Percentiles rank a stretch among this genome's conserved stretches.
These are phyloP conservation scores for Claviceps maximensis DNA, from an alignment of 2,329 filamentous ascomycete species.

Conservation along the genomic window DNA sequence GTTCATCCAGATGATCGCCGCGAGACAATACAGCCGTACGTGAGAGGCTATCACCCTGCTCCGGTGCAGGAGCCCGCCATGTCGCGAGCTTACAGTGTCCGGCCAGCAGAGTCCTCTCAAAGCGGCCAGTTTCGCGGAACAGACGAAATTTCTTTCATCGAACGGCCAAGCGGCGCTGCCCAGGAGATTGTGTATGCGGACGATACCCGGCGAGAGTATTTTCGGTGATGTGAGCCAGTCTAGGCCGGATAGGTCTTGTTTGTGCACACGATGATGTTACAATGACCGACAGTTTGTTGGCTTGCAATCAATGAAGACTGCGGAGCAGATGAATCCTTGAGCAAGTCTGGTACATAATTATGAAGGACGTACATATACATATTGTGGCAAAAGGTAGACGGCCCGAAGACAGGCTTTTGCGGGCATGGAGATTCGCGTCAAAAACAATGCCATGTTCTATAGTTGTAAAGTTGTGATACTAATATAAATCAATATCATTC, in stretches of 20 bases:
- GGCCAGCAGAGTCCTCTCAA: conserved; percentile 26
- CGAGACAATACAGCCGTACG: conserved; percentile 20
- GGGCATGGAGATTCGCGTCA: no score
- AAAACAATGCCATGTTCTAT: no score
- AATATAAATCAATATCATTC: no score
- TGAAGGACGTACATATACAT: no score
- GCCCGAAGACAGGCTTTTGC: background rate
- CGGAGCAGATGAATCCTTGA: background rate
- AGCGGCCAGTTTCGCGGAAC: conserved; percentile 11
- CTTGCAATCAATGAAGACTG: background rate
- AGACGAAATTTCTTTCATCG: conserved; percentile 31
- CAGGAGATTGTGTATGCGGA: conserved; percentile 35
- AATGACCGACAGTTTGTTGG: background rate
- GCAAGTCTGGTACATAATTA: background rate
- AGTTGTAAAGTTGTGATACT: no score
- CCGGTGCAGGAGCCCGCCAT: conserved; percentile 8
- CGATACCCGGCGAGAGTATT: conserved; percentile 23
- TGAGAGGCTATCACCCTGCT: conserved; percentile 18
- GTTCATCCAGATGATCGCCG: conserved; percentile 16
- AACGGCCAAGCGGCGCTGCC: conserved; percentile 26
- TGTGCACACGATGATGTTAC: background rate
- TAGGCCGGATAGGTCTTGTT: background rate
- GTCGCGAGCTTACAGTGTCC: conserved; percentile 25
- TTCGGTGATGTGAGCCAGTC: conserved; percentile 14
- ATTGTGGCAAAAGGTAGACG: background rate